These are phyloP conservation scores for Quercus lobata DNA, from an alignment of 331 rosid genomes.

Conservation along the genomic window DNA sequence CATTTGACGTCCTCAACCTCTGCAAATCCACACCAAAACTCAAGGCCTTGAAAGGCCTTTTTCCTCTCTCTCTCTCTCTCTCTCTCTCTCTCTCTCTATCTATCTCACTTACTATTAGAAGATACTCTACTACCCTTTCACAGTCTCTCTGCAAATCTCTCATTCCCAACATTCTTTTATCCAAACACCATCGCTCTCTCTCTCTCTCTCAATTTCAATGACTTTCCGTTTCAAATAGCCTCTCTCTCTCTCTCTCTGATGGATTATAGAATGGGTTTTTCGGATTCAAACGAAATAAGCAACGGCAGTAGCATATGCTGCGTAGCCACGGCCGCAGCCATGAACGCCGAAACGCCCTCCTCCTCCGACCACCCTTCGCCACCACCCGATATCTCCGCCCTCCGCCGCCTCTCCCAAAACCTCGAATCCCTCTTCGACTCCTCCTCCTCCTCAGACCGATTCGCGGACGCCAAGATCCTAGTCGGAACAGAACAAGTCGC, in stretches of 20 bases:
- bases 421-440: conserved; percentile 23
- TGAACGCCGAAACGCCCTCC: not conserved
- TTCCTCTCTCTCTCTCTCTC: not conserved
- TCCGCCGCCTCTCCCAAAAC: conserved; percentile 39
- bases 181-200: not conserved
- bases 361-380: conserved; percentile 7
- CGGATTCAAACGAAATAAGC: conserved; percentile 42
- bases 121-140: not conserved
- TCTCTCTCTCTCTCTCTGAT: conserved; percentile 12
- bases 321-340: not conserved
- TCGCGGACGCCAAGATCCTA: conserved; percentile 41
- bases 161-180: not conserved
- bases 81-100: no score
- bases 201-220: not conserved
- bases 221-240: not conserved
- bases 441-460: conserved; percentile 23
- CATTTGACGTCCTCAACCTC: conserved; percentile 14
- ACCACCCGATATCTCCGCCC: conserved; percentile 14
- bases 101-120: not conserved
- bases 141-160: not conserved
- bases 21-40: not conserved
- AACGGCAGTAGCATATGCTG: conserved; percentile 26
- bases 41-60: not conserved
- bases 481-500: conserved; percentile 15
- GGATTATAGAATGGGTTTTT: conserved; percentile 24